Conservation (phyloP, 2,329 filamentous ascomycete species). For the Myriosclerotinia scirpicola region DNA sequence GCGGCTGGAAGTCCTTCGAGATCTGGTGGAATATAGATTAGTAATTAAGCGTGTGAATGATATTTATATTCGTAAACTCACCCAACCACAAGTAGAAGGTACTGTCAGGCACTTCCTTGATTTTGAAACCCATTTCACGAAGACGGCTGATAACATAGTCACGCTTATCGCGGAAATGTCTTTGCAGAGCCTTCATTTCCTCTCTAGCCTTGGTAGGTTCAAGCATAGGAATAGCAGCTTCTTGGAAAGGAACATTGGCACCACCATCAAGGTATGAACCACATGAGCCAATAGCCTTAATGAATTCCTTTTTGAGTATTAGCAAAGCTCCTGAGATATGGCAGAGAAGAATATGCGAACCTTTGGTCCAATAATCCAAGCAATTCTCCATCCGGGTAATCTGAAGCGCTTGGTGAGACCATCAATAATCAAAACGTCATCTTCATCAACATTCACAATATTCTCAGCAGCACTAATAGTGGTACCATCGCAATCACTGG, state of each 20-base stretch:
- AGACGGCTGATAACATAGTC: slow-evolving; percentile 85
- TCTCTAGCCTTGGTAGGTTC: slow-evolving; percentile 74
- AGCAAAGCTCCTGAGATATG: not conserved
- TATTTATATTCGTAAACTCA: not conserved
- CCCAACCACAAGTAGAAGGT: slow-evolving; percentile 88
- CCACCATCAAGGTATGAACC: slow-evolving; percentile 94
- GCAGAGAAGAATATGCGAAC: slow-evolving; percentile 22
- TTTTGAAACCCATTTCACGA: slow-evolving; percentile 80
- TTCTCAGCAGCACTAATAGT: slow-evolving; percentile 90
- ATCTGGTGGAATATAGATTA: slow-evolving; percentile 40
- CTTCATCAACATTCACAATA: slow-evolving; percentile 82
- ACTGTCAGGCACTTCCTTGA: slow-evolving; percentile 80
- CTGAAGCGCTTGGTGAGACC: slow-evolving; percentile 96
- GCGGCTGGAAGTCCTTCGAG: slow-evolving; percentile 69
- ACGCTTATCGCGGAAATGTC: slow-evolving; percentile 86
- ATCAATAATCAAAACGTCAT: slow-evolving; percentile 92
- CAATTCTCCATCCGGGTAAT: slow-evolving; percentile 92
- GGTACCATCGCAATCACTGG: slow-evolving; percentile 81
- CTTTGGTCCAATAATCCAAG: slow-evolving; percentile 93
- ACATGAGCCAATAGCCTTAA: slow-evolving; percentile 87
- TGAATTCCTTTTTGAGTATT: slow-evolving; percentile 64
- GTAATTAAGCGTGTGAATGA: not conserved
- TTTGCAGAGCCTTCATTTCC: slow-evolving; percentile 88
- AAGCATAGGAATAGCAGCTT: slow-evolving; percentile 91
- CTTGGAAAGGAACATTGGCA: slow-evolving; percentile 92